A percentile compares a stretch with the other conserved stretches of the same genome.
phyloP scores from a whole-genome alignment of 495 filamentous ascomycete genomes.

The Schizothecium vesticola region DNA sequence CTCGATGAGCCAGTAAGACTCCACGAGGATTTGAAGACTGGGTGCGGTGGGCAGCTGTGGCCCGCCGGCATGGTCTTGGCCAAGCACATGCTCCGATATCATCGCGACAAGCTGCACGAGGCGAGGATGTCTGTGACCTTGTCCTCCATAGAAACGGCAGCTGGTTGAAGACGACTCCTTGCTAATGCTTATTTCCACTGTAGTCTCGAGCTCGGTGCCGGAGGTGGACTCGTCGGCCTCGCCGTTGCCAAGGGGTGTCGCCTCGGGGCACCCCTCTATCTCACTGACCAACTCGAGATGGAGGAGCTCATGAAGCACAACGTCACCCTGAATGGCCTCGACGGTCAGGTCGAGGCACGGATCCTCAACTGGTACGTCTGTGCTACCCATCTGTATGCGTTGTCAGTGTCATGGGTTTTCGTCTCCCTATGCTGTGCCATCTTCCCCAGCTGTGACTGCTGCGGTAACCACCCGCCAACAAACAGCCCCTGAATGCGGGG shows the following conservation, averaged over 20 bases:
- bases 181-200: slow-evolving; percentile 12
- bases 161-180: neutral
- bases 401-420: neutral
- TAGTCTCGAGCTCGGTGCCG: slow-evolving; percentile 89
- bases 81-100: slow-evolving; percentile 73
- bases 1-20: slow-evolving; percentile 63
- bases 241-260: slow-evolving; percentile 57
- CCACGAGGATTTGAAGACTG: slow-evolving; percentile 76
- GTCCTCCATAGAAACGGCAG: neutral
- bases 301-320: slow-evolving; percentile 76
- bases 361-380: slow-evolving; percentile 68
- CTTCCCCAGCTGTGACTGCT: neutral
- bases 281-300: slow-evolving; percentile 88
- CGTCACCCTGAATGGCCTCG: slow-evolving; percentile 68
- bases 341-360: slow-evolving; percentile 51
- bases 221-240: slow-evolving; percentile 80
- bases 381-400: neutral
- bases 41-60: slow-evolving; percentile 91
- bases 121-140: slow-evolving; percentile 66
- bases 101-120: slow-evolving; percentile 51
- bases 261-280: slow-evolving; percentile 50
- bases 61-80: slow-evolving; percentile 85
- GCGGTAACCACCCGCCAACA: neutral
- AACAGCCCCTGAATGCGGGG: slow-evolving; percentile 4
- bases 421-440: slow-evolving; percentile 5